Percentiles rank a stretch among this genome's conserved stretches.
Conservation (phyloP, 345 rosid genomes). For the Gossypium ekmanianum region DNA sequence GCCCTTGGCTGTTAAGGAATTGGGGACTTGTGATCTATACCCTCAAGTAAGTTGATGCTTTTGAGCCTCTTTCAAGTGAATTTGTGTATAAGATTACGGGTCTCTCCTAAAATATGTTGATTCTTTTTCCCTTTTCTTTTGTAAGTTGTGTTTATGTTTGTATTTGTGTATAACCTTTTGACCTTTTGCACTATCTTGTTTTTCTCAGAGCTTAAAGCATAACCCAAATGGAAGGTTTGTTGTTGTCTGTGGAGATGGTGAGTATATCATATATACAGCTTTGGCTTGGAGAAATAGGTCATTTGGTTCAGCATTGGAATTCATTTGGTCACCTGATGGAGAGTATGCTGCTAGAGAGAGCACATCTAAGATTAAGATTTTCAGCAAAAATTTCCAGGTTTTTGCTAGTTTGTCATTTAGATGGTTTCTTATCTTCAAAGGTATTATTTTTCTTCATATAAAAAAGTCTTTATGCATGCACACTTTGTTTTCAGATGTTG, state of each 20-base stretch:
- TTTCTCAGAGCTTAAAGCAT: conserved; percentile 83
- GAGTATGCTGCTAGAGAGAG: conserved; percentile 98
- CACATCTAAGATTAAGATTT: conserved; percentile 82
- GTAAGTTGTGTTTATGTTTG: not conserved
- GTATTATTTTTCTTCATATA: not conserved
- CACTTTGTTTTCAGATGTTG: not conserved
- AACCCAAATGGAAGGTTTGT: conserved; percentile 98
- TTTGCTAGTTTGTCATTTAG: conserved; percentile 16
- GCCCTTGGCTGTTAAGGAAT: conserved; percentile 95
- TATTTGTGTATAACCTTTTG: not conserved
- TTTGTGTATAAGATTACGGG: not conserved
- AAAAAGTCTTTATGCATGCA: not conserved
- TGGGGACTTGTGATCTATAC: conserved; percentile 99
- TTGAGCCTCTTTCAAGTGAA: conserved; percentile 16
- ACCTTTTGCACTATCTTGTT: not conserved
- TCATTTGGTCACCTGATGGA: conserved; percentile 95
- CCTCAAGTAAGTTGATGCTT: conserved; percentile 75
- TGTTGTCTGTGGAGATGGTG: conserved; percentile 99
- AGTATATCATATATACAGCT: conserved; percentile 93
- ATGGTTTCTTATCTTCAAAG: not conserved
- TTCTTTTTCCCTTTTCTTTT: not conserved
- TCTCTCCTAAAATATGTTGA: not conserved
- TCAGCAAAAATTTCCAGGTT: conserved; percentile 96
- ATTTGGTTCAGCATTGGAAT: conserved; percentile 96
- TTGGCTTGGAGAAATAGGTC: conserved; percentile 99